Evolutionary conservation across 345 rosid genomes (phyloP).

Genomic region (Reutealis trisperma): DNA sequence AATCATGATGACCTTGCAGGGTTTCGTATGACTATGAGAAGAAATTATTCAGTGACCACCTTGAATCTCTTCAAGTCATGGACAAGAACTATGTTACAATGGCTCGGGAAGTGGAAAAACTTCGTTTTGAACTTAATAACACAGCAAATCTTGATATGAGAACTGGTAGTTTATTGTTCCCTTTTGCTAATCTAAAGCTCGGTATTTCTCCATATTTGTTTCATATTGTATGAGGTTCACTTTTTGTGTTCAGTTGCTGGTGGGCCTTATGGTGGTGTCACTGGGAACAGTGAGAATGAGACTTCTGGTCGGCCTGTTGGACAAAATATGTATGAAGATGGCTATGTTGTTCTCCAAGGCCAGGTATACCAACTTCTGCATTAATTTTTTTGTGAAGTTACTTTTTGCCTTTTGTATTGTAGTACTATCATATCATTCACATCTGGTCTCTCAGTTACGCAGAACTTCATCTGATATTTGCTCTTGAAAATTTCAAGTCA

Average conservation of each 20-base stretch:
- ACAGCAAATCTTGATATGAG: conserved; percentile 56
- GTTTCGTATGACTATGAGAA: conserved; percentile 81
- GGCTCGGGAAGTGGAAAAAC: conserved; percentile 94
- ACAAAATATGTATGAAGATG: conserved; percentile 53
- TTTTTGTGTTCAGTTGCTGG: conserved; percentile 41
- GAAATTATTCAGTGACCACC: conserved; percentile 86
- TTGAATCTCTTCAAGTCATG: conserved; percentile 91
- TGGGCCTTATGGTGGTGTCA: conserved; percentile 56
- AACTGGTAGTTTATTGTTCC: conserved; percentile 44
- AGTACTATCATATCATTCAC: background rate
- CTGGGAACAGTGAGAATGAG: conserved; percentile 52
- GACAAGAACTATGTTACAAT: conserved; percentile 79
- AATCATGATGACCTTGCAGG: conserved; percentile 47
- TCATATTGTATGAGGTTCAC: conserved; percentile 10
- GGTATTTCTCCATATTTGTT: background rate
- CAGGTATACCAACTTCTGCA: conserved; percentile 49
- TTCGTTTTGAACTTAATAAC: conserved; percentile 71
- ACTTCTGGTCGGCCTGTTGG: conserved; percentile 51
- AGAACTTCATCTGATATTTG: background rate
- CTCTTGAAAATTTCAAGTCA: background rate
- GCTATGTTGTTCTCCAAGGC: conserved; percentile 48
- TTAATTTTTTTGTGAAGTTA: background rate
- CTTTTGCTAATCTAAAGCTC: conserved; percentile 7
- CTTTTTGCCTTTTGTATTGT: background rate
- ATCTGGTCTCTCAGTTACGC: background rate